Evolutionary conservation across 202 grass and related monocot species (phyloP), one percentile per base, ranked within the genome.

Genomic region (Panicum hallii): DNA sequence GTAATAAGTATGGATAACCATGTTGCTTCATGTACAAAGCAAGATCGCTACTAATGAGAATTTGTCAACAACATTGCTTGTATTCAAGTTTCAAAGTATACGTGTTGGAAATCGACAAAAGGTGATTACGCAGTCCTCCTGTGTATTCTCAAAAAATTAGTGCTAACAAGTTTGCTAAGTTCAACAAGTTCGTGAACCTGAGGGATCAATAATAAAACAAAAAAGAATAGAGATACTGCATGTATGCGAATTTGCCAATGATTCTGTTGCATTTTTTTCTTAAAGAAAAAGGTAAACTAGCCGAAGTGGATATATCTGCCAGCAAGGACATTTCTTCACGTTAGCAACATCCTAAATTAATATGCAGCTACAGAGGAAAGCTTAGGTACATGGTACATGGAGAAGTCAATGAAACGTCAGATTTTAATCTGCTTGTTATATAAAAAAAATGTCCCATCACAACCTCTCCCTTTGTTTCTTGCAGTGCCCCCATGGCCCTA

Each of bases 291-390:
- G 14, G 9, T 66, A 43, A 65, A 76, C 38, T 45, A 10, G 11
- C 1, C 30, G 49, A 75, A 43, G 26, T 20, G 26, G 41, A 45
- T 55, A 28, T 55, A 16, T 11, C 19, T 74, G 50, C 13, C 45
- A 66, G 47, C 20, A 76, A 76, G 47, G 23, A 15, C 49, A 67
- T 75, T 57, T 75, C 82, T 84, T 67, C 46, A 66, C 63, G 82
- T 67, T 76, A 76, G 20, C 72, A 54, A 5, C 58, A 75, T 66
- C 60, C n/a, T 75, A 83, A 75, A 30, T 44, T 41, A 22, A 26
- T 45, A 28, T 5, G 10, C 19, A 7, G 48, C 13, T 38, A 47
- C 15, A 26, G 41, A 61, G 28, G 43, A 62, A 72, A n/a, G 44
- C 68, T 72, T 81, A 70, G n/a, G 66, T 63, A 19, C 16, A 65